Base-by-base conservation (phyloP, 129 eudicot genomes). In the Saposhnikovia divaricata region DNA sequence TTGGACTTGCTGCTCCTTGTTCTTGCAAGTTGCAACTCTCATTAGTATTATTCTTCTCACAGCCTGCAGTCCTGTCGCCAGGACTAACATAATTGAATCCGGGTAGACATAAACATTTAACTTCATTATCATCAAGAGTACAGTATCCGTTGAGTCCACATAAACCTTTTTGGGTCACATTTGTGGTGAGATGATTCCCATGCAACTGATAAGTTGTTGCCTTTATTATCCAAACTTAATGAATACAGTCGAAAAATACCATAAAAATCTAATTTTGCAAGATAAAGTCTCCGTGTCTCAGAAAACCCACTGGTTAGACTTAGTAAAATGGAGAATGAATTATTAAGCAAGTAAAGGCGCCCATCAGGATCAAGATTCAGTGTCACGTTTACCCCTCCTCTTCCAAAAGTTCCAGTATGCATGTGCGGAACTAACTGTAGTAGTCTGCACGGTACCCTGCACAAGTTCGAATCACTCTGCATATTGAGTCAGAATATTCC, bases 11-110 rank as follows among this genome's bases (percentile, higher is more conserved):
- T 18, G n/a, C 4, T 31, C 80, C 3, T 50, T 9, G 3, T 38
- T 34, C 55, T 28, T 65, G 74, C 88, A 85, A 27, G n/a, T n/a
- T n/a, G n/a, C n/a, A n/a, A n/a, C n/a, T n/a, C 78, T 46, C 78
- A 3, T 12, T 69, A 7, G 80, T 27, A 69, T 48, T 74, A 74
- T 74, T 85, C 72, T 80, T 81, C 59, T 37, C 78, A 25, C 85
- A 81, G 37, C 88, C 88, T 2, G 78, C 40, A 25, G 50, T 79
- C 77, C 76, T 11, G 21, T 45, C 66, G 19, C 45, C 63, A 5
- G 75, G 82, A 31, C 40, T 19, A 27, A 79, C 68, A 69, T 15
- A 69, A 16, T 31, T 18, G 18, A 79, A 79, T 45, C 82, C 77
- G 2, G 82, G 77, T 28, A 47, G 7, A 11, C 82, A 79, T 12